These are phyloP conservation scores for Camelina laxa DNA, from an alignment of 345 rosid genomes.

Conservation along the genomic window DNA sequence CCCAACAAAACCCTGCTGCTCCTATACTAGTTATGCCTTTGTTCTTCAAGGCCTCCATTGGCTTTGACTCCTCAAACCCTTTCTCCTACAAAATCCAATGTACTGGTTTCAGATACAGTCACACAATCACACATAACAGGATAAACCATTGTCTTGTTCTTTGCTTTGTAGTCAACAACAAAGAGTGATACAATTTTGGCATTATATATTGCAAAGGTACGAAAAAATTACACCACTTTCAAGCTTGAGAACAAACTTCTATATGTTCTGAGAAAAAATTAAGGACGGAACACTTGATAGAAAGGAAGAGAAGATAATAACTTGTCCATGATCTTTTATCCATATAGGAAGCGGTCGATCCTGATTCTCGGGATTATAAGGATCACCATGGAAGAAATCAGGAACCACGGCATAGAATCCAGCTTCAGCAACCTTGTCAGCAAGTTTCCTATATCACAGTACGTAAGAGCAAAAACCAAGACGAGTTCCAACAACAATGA, in stretches of 20 bases:
- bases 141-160: not conserved
- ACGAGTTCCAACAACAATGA: conserved; percentile 5
- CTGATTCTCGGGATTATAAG: conserved; percentile 49
- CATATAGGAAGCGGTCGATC: conserved; percentile 57
- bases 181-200: too few relatives aligned
- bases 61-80: conserved; percentile 74
- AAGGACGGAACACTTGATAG: conserved; percentile 37
- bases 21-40: conserved; percentile 63
- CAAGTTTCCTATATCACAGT: conserved; percentile 59
- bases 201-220: too few relatives aligned
- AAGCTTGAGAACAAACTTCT: too few relatives aligned
- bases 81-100: conserved; percentile 57
- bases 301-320: conserved; percentile 45
- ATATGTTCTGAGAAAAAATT: too few relatives aligned
- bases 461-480: conserved; percentile 5
- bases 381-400: conserved; percentile 71
- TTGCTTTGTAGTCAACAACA: conserved; percentile 2
- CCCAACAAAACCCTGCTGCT: conserved; percentile 77
- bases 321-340: conserved; percentile 69
- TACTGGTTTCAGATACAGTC: not conserved
- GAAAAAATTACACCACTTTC: too few relatives aligned
- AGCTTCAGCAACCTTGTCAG: conserved; percentile 78
- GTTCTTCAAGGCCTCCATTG: conserved; percentile 61
- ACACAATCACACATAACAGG: not conserved
- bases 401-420: conserved; percentile 76